These are phyloP conservation scores for Eutrema salsugineum DNA, from an alignment of 441 rosid genomes.

Conservation along the genomic window DNA sequence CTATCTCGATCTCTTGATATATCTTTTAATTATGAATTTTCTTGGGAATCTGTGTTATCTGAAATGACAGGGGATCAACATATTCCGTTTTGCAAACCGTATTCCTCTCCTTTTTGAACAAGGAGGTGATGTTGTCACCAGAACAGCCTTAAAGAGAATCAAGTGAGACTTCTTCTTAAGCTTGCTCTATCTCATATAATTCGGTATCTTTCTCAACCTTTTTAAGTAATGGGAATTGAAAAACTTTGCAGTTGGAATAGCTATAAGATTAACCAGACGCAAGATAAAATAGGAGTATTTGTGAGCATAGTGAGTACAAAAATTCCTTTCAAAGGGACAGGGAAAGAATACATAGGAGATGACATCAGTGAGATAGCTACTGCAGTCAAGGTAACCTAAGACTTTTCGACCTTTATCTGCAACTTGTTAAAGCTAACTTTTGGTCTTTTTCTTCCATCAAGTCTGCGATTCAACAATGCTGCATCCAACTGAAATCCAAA, in stretches of 20 bases:
- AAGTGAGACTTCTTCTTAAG: constrained; percentile 44
- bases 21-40: background rate
- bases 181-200: background rate
- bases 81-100: constrained; percentile 94
- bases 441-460: constrained; percentile 26
- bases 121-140: constrained; percentile 98
- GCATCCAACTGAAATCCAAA: constrained; percentile 91
- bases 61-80: constrained; percentile 73
- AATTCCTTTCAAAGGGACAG: constrained; percentile 97
- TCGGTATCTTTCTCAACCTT: background rate
- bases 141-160: constrained; percentile 93
- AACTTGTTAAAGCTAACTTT: constrained; percentile 24
- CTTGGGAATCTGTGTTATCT: background rate
- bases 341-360: constrained; percentile 98
- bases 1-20: background rate
- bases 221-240: background rate
- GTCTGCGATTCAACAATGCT: constrained; percentile 95
- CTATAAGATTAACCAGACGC: constrained; percentile 93
- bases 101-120: constrained; percentile 98
- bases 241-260: constrained; percentile 69
- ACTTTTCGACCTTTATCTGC: background rate
- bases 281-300: constrained; percentile 92
- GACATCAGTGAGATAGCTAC: constrained; percentile 91
- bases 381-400: constrained; percentile 77
- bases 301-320: constrained; percentile 97